Evolutionary conservation across 805 yeast species (phyloP).

Genomic region (Pichia sporocuriosa): DNA sequence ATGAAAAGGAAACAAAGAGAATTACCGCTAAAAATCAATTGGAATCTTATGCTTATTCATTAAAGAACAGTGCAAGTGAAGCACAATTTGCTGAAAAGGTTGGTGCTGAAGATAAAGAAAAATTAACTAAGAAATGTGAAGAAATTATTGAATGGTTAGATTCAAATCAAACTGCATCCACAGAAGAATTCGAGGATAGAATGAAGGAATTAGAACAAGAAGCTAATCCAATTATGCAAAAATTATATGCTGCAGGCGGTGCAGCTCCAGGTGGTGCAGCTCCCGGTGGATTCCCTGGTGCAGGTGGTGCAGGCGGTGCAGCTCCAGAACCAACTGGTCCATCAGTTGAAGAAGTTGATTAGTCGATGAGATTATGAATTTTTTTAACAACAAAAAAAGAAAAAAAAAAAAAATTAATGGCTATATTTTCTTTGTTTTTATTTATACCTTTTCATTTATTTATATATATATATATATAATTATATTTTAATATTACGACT

Average conservation of each 20-base stretch:
- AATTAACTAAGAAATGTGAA: conserved; percentile 69
- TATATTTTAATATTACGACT: no score
- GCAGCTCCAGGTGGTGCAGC: conserved; percentile 63
- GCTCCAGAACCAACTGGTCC: conserved; percentile 43
- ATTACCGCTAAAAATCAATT: conserved; percentile 99
- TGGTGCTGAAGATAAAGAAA: conserved; percentile 42
- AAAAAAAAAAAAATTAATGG: no score
- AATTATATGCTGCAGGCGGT: conserved; percentile 93
- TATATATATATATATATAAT: no score
- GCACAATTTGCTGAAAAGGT: conserved; percentile 58
- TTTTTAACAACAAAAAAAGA: no score
- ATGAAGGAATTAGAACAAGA: conserved; percentile 93
- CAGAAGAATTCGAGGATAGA: conserved; percentile 87
- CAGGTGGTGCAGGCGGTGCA: conserved; percentile 31
- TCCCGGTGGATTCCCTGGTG: conserved; percentile 29
- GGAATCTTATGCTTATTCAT: conserved; percentile 95
- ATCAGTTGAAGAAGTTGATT: conserved; percentile 78
- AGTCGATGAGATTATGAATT: conserved; percentile 13
- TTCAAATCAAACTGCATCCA: conserved; percentile 83
- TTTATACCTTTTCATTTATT: not conserved
- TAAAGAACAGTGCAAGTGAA: conserved; percentile 94
- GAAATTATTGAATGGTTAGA: conserved; percentile 85
- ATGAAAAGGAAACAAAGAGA: conserved; percentile 94
- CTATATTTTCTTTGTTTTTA: not conserved
- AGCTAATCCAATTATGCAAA: conserved; percentile 95